A percentile compares a stretch with the other conserved stretches of the same genome.
These are phyloP conservation scores for Amanita thiersii DNA, from an alignment of 768 basidiomycete genomes.

Conservation along the genomic window DNA sequence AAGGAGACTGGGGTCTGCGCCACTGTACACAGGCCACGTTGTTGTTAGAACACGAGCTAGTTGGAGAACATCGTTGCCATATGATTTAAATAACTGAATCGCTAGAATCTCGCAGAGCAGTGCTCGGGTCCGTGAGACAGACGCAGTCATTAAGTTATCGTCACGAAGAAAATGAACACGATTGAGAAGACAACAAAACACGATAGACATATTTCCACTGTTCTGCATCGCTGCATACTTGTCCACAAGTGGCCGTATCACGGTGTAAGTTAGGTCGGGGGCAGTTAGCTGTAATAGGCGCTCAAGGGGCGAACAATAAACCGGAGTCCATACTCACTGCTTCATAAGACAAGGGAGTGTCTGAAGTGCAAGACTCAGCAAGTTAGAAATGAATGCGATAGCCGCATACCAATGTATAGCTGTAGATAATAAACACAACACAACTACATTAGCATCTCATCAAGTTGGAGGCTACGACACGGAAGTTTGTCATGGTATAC, in stretches of 20 bases:
- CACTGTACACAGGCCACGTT: conserved; percentile 73
- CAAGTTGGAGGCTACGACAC: no score
- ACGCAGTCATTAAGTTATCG: conserved; percentile 57
- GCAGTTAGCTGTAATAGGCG: conserved; percentile 49
- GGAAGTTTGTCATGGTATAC: background rate
- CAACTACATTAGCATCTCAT: background rate
- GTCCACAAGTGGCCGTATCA: conserved; percentile 80
- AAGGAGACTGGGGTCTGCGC: conserved; percentile 56
- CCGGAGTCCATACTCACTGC: conserved; percentile 40
- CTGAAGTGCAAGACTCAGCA: conserved; percentile 26
- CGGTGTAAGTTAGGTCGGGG: conserved; percentile 86
- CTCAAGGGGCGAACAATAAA: background rate
- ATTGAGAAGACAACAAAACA: conserved; percentile 86
- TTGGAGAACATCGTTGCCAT: conserved; percentile 59
- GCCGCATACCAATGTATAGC: conserved; percentile 61
- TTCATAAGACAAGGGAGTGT: conserved; percentile 79
- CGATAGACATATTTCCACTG: conserved; percentile 71
- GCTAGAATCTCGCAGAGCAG: conserved; percentile 87
- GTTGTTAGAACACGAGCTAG: conserved; percentile 69
- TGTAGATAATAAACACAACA: conserved; percentile 18
- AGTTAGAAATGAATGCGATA: background rate
- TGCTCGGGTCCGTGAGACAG: conserved; percentile 70
- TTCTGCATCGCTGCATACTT: conserved; percentile 74
- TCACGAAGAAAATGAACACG: conserved; percentile 81
- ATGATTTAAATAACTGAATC: conserved; percentile 65